Percentiles rank a stretch among this genome's conserved stretches.
phyloP scores from a whole-genome alignment of 2,329 filamentous ascomycete species.

The Leptoxyphium fumago region DNA sequence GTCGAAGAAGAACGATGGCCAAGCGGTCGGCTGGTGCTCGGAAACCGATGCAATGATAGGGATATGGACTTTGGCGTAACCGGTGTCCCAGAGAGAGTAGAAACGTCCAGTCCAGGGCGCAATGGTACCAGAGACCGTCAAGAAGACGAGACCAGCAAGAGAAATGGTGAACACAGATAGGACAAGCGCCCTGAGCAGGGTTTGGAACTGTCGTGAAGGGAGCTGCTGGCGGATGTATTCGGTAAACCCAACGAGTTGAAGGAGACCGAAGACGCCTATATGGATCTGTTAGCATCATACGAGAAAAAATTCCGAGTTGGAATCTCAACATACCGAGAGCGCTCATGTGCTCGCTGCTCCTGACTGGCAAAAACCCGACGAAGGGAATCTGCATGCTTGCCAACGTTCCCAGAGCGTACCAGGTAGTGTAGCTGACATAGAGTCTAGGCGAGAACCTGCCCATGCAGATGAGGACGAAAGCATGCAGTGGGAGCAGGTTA shows the following conservation, averaged over 20 bases:
- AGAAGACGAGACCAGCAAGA: slow-evolving; percentile 60
- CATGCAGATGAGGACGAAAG: slow-evolving; percentile 91
- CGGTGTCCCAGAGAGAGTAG: slow-evolving; percentile 98
- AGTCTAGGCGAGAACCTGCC: slow-evolving; percentile 85
- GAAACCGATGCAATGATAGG: slow-evolving; percentile 99
- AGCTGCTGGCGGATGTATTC: slow-evolving; percentile 82
- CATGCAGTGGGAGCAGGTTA: slow-evolving; percentile 85
- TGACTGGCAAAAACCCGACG: slow-evolving; percentile 89
- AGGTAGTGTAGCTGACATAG: slow-evolving; percentile 94
- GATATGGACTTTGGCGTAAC: slow-evolving; percentile 98
- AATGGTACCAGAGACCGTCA: slow-evolving; percentile 78
- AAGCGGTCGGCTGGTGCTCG: slow-evolving; percentile 96
- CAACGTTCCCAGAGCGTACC: slow-evolving; percentile 91
- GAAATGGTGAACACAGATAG: slow-evolving; percentile 59
- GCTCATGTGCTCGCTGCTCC: slow-evolving; percentile 97
- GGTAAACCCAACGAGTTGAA: slow-evolving; percentile 85
- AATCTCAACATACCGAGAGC: slow-evolving; percentile 54
- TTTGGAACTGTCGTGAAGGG: slow-evolving; percentile 86
- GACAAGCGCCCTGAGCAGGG: slow-evolving; percentile 64
- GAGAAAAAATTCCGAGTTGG: background rate
- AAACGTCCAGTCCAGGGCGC: slow-evolving; percentile 97
- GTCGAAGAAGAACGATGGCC: slow-evolving; percentile 99
- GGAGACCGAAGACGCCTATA: slow-evolving; percentile 76
- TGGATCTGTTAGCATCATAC: background rate
- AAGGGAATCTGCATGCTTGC: slow-evolving; percentile 99